Evolutionary conservation across 129 eudicot genomes (phyloP).

Genomic region (Helichrysum umbraculigerum): DNA sequence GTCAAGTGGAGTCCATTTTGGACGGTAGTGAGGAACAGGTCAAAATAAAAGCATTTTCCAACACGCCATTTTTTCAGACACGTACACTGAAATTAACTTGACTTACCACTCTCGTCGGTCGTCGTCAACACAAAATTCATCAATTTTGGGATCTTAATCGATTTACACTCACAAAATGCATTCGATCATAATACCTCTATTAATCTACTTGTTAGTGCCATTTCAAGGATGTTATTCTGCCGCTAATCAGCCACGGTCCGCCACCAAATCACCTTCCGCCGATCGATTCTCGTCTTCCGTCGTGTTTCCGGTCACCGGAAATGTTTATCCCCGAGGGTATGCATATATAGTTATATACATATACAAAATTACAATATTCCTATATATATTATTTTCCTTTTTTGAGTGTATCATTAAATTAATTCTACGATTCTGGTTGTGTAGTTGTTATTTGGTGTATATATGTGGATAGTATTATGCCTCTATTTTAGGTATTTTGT

Average conservation of each 20-base stretch:
- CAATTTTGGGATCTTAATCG: neutral
- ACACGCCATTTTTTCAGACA: neutral
- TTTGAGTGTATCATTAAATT: too few species aligned
- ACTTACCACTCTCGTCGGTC: neutral
- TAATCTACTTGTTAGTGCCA: neutral
- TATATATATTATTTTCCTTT: neutral
- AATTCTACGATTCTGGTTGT: neutral
- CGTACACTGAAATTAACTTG: neutral
- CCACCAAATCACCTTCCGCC: neutral
- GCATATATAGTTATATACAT: neutral
- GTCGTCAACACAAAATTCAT: neutral
- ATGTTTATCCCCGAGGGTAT: slow-evolving; percentile 45
- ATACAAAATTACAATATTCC: too few species aligned
- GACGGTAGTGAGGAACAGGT: neutral
- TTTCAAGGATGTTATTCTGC: neutral
- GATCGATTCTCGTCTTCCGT: neutral
- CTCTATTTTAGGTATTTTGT: neutral
- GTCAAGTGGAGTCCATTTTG: neutral
- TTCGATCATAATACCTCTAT: neutral
- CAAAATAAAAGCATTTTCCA: neutral
- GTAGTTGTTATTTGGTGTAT: neutral
- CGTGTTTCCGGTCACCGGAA: slow-evolving; percentile 32
- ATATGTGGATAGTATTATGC: too few species aligned
- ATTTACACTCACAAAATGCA: neutral
- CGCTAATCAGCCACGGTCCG: neutral